Conservation (phyloP, 2,329 filamentous ascomycete genomes). For the Laburnicola sp. region DNA sequence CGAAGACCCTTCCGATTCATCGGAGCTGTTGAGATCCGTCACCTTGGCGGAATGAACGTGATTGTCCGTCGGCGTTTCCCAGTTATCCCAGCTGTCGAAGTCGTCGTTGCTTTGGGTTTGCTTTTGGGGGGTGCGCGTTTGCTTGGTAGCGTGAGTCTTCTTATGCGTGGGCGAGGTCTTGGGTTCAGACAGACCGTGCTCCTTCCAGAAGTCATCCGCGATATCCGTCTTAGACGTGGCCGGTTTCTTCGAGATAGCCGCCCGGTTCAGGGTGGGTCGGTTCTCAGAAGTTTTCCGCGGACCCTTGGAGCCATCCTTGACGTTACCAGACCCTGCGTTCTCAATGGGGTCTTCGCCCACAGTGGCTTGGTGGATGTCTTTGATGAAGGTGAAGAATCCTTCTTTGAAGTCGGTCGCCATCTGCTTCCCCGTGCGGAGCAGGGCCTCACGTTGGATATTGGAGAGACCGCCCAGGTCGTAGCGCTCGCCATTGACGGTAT, state of each 20-base stretch:
- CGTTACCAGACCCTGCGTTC: constrained; percentile 39
- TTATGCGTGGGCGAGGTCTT: constrained; percentile 42
- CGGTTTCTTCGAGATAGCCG: constrained; percentile 39
- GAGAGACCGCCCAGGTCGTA: constrained; percentile 36
- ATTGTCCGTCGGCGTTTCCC: constrained; percentile 54
- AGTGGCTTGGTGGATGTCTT: constrained; percentile 92
- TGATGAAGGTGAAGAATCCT: constrained; percentile 90
- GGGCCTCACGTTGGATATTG: constrained; percentile 41
- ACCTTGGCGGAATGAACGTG: constrained; percentile 40
- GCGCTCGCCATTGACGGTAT: constrained; percentile 31
- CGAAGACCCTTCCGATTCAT: constrained; percentile 54
- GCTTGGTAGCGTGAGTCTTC: constrained; percentile 45
- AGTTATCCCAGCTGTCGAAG: constrained; percentile 59
- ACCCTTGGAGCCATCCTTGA: constrained; percentile 30
- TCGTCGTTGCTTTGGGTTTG: constrained; percentile 46
- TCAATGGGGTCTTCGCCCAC: constrained; percentile 83
- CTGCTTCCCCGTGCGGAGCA: constrained; percentile 62
- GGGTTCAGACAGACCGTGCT: constrained; percentile 47
- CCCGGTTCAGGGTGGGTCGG: constrained; percentile 35
- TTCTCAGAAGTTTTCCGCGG: constrained; percentile 34
- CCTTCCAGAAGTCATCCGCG: constrained; percentile 50
- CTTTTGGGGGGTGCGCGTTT: constrained; percentile 43
- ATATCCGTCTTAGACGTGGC: constrained; percentile 35
- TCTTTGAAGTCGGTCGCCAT: constrained; percentile 87
- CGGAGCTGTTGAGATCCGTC: constrained; percentile 46